These are phyloP conservation scores for Rhynchospora breviuscula DNA, from an alignment of 176 grass and related monocot species.

Conservation along the genomic window DNA sequence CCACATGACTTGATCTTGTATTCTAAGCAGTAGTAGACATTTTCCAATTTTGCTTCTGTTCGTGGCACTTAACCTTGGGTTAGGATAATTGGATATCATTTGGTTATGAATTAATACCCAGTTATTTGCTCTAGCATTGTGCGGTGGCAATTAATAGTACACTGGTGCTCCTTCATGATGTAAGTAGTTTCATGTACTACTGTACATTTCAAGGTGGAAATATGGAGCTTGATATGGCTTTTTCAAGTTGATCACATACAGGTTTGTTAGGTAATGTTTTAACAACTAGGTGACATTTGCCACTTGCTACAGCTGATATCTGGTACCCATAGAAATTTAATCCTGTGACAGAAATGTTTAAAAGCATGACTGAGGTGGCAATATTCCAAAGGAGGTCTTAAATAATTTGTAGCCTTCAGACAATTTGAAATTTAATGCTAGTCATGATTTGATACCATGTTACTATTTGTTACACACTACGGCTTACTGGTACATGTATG, in stretches of 20 bases:
- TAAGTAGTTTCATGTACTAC: neutral
- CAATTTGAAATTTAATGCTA: neutral
- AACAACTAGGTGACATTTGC: neutral
- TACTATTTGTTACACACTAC: neutral
- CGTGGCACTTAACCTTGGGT: neutral
- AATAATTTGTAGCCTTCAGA: neutral
- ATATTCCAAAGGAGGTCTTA: neutral
- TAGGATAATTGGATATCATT: neutral
- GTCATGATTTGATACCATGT: neutral
- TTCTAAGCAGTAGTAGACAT: neutral
- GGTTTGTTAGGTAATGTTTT: neutral
- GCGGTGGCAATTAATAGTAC: neutral
- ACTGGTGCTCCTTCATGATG: neutral
- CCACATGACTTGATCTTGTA: neutral
- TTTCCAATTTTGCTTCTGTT: neutral
- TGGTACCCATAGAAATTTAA: neutral
- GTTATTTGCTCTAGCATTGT: conserved; percentile 9
- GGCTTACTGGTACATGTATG: neutral
- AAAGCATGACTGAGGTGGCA: neutral
- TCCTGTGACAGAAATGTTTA: neutral
- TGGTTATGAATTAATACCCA: neutral
- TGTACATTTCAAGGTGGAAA: neutral
- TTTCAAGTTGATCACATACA: neutral
- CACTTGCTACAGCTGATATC: neutral
- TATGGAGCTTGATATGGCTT: neutral